These are phyloP conservation scores for Pseudozyma tsukubaensis DNA, from an alignment of 1,284 basidiomycete genomes.

Conservation along the genomic window DNA sequence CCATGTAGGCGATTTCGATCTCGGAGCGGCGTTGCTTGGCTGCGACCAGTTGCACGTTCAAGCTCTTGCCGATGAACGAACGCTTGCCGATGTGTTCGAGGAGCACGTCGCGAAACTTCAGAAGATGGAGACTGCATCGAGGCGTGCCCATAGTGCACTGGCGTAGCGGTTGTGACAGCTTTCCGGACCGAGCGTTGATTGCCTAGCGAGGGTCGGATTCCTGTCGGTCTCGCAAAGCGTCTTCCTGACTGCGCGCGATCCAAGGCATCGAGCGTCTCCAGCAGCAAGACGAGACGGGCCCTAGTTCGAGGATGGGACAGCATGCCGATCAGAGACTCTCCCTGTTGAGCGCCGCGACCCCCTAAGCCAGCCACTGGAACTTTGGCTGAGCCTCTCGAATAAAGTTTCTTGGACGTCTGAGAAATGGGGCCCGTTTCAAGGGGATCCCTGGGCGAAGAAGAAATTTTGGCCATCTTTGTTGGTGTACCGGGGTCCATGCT, in stretches of 20 bases:
- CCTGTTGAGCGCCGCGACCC: constrained; percentile 1
- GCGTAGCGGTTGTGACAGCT: not conserved
- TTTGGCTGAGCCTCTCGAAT: constrained; percentile 1
- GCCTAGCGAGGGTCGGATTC: not conserved
- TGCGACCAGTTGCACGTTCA: constrained; percentile 2
- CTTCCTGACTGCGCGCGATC: constrained; percentile 25
- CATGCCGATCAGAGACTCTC: constrained; percentile 18
- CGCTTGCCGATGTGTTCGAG: constrained; percentile 17
- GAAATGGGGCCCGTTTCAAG: constrained; percentile 1
- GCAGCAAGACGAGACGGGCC: constrained; percentile 24
- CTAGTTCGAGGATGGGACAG: constrained; percentile 29
- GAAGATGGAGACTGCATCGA: not conserved
- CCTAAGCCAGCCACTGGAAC: not conserved
- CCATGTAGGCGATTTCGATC: constrained; percentile 6
- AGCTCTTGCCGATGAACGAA: constrained; percentile 7
- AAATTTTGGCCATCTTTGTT: not conserved
- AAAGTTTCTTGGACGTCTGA: not conserved
- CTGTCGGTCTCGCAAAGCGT: constrained; percentile 1
- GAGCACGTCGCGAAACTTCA: not conserved
- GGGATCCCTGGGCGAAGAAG: not conserved
- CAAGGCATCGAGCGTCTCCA: constrained; percentile 28
- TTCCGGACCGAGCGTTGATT: not conserved
- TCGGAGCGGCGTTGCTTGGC: constrained; percentile 7
- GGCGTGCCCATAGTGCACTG: not conserved
- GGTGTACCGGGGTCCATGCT: constrained; percentile 1